Conservation (phyloP, 2,329 filamentous ascomycete species). For the Trematosphaeria pertusa region DNA sequence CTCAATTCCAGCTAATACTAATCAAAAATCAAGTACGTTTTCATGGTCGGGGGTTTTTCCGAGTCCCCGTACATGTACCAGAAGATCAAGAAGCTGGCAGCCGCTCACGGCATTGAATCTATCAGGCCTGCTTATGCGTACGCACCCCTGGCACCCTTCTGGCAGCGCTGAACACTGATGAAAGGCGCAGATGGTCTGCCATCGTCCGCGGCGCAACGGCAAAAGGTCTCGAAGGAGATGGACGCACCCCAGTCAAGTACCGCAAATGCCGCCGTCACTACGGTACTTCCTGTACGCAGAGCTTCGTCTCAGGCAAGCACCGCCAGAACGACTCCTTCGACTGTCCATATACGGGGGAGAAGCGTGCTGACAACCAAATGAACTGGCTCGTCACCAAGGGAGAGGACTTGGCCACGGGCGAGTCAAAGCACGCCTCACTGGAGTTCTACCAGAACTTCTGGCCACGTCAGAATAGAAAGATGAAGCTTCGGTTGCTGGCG, state of each 20-base stretch:
- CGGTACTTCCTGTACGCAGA: not conserved
- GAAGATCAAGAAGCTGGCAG: constrained; percentile 15
- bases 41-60: constrained; percentile 39
- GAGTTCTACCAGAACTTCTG: not conserved
- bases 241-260: not conserved
- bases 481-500: constrained; percentile 1
- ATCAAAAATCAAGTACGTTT: constrained; percentile 20
- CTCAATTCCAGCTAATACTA: constrained; percentile 2
- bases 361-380: constrained; percentile 15
- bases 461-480: not conserved
- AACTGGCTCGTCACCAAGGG: constrained; percentile 25
- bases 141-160: constrained; percentile 3
- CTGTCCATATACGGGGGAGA: not conserved
- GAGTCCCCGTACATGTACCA: constrained; percentile 30
- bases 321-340: constrained; percentile 16
- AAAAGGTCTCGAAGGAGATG: constrained; percentile 29
- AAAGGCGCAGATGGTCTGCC: constrained; percentile 32
- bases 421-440: not conserved
- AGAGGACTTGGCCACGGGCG: constrained; percentile 12
- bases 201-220: constrained; percentile 30
- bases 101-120: constrained; percentile 1
- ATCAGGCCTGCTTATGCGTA: constrained; percentile 29
- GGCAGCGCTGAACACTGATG: not conserved
- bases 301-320: constrained; percentile 12
- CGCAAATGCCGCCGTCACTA: constrained; percentile 33